Percentiles rank a stretch among this genome's conserved stretches.
Evolutionary conservation across 208 protist genomes (phyloP).

Genomic region (Sergeia podlipaevii): DNA sequence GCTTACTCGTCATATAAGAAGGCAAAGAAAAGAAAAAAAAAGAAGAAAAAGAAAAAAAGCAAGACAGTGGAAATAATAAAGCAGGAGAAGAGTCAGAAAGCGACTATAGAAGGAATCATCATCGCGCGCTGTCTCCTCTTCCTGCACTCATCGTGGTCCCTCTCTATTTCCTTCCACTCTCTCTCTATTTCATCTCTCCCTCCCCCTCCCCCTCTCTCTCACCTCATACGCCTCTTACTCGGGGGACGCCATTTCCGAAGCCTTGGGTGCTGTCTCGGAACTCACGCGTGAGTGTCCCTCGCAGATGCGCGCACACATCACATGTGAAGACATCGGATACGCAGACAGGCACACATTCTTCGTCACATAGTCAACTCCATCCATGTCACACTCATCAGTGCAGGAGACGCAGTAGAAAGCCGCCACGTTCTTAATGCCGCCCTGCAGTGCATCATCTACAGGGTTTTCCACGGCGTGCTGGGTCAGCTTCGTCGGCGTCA

Average conservation of each 20-base stretch:
- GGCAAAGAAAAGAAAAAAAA: conserved; percentile 9
- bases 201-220: conserved; percentile 13
- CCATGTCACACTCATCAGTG: conserved; percentile 72
- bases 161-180: background rate
- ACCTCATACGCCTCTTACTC: background rate
- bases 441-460: conserved; percentile 70
- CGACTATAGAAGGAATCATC: conserved; percentile 8
- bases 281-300: conserved; percentile 48
- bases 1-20: background rate
- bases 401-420: conserved; percentile 84
- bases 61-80: background rate
- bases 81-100: background rate
- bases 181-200: background rate
- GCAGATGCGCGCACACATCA: conserved; percentile 73
- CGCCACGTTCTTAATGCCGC: conserved; percentile 74
- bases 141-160: background rate
- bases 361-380: conserved; percentile 80
- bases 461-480: conserved; percentile 20
- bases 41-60: background rate
- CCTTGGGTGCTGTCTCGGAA: background rate
- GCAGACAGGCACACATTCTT: conserved; percentile 63
- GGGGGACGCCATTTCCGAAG: too few species aligned
- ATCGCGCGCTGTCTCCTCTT: too few species aligned
- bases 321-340: conserved; percentile 74
- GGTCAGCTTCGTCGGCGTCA: conserved; percentile 24